Evolutionary conservation across 2,329 filamentous ascomycete species (phyloP).

Genomic region (Aspergillus sp.): DNA sequence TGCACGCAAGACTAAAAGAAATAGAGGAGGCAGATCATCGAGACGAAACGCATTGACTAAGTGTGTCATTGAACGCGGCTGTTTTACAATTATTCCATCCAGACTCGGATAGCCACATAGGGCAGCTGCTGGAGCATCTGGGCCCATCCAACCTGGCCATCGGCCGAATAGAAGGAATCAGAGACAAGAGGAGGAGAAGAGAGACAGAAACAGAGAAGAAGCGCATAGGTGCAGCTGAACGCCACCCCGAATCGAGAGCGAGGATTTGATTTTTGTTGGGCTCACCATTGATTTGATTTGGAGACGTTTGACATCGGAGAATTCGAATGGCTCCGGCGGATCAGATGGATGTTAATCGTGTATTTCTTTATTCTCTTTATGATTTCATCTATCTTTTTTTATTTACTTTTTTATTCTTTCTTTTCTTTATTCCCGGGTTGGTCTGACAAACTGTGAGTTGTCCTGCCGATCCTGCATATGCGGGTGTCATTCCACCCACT

Average conservation of each 20-base stretch:
- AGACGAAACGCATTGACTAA: not conserved
- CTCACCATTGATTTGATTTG: no score
- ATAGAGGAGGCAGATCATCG: not conserved
- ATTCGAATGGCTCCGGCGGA: no score
- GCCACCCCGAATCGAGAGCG: no score
- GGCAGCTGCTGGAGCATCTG: constrained; percentile 15
- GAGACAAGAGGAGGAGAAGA: not conserved
- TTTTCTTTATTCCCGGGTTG: not conserved
- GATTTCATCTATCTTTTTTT: not conserved
- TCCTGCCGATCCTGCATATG: not conserved
- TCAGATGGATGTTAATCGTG: no score
- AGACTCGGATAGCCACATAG: constrained; percentile 23
- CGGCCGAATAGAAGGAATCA: no score
- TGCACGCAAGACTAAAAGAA: not conserved
- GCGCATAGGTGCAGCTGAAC: no score
- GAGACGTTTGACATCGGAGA: no score
- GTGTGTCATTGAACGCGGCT: not conserved
- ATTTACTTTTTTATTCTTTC: not conserved
- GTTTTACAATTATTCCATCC: constrained; percentile 18
- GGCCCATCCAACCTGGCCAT: not conserved
- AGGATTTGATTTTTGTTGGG: no score
- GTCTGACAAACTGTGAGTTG: not conserved
- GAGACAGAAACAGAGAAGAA: not conserved
- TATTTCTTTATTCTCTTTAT: no score
- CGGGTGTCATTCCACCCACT: not conserved